Evolutionary conservation across 257 asterid genomes (phyloP).

Genomic region (Dorcoceras hygrometricum): DNA sequence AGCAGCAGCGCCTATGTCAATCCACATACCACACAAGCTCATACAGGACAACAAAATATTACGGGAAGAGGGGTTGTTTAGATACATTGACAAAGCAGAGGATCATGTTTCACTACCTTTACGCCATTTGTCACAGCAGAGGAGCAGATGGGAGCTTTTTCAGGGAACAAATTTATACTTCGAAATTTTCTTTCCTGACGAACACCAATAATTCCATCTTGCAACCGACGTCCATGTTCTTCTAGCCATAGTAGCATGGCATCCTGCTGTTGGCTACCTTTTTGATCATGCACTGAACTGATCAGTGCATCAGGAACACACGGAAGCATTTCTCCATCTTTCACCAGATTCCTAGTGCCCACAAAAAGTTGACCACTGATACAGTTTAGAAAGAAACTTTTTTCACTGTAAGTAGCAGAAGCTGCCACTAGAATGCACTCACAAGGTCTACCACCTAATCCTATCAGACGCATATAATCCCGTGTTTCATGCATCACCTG

Average conservation of each 20-base stretch:
- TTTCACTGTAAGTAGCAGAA: constrained; percentile 52
- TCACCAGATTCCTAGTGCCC: constrained; percentile 66
- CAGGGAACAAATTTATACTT: constrained; percentile 74
- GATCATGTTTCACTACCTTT: constrained; percentile 44
- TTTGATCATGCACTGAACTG: constrained; percentile 43
- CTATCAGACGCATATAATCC: constrained; percentile 35
- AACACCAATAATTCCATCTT: constrained; percentile 57
- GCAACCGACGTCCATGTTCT: constrained; percentile 74
- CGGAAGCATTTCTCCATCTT: constrained; percentile 76
- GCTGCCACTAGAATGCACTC: constrained; percentile 64
- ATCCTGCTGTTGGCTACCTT: constrained; percentile 56
- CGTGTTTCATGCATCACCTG: constrained; percentile 47
- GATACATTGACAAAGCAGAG: neutral
- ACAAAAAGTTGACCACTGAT: constrained; percentile 74
- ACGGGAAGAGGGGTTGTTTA: neutral
- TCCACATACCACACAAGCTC: neutral
- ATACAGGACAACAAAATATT: neutral
- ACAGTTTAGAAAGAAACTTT: constrained; percentile 71
- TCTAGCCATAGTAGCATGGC: constrained; percentile 88
- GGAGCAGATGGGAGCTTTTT: constrained; percentile 65
- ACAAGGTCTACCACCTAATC: constrained; percentile 33
- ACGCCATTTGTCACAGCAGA: constrained; percentile 75
- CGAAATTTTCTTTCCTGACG: constrained; percentile 47
- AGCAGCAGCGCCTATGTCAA: neutral
- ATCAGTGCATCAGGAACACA: constrained; percentile 74